phyloP scores from a whole-genome alignment of 2,329 filamentous ascomycete genomes.

The Fusarium nanum region DNA sequence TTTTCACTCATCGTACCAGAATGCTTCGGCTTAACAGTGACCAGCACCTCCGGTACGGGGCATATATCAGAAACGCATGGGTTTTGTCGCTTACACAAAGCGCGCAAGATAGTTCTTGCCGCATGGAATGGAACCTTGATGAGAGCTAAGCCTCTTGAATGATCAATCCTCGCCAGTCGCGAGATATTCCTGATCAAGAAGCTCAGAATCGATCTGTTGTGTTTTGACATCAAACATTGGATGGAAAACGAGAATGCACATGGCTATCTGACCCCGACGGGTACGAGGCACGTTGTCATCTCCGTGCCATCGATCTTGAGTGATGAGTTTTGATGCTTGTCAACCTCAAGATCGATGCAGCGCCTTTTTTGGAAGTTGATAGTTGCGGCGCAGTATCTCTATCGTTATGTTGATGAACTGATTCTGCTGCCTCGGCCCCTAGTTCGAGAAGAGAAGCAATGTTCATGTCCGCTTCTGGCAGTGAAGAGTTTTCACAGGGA shows the following conservation, averaged over 20 bases:
- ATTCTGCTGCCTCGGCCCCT: constrained; percentile 19
- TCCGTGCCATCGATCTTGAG: constrained; percentile 10
- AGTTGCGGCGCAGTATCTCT: neutral
- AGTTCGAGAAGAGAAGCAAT: constrained; percentile 16
- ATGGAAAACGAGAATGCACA: neutral
- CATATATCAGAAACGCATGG: constrained; percentile 17
- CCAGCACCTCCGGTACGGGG: neutral
- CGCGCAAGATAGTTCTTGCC: constrained; percentile 38
- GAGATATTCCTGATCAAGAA: constrained; percentile 7
- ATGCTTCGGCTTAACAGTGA: neutral
- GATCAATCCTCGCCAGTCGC: constrained; percentile 10
- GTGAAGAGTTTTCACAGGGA: constrained; percentile 2
- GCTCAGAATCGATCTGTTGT: constrained; percentile 5
- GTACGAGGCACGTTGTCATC: constrained; percentile 16
- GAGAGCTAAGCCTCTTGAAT: constrained; percentile 7
- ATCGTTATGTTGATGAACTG: constrained; percentile 27
- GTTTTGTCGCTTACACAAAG: constrained; percentile 9
- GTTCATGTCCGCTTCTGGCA: constrained; percentile 14
- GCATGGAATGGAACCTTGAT: constrained; percentile 7
- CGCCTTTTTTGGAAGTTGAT: constrained; percentile 18
- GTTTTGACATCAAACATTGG: neutral
- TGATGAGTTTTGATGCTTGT: constrained; percentile 2
- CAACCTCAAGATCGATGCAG: constrained; percentile 6
- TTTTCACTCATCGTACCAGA: neutral
- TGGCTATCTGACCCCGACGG: neutral